Conservation (phyloP, 352 stramenopile species). For the Hyphochytrium catenoides region DNA sequence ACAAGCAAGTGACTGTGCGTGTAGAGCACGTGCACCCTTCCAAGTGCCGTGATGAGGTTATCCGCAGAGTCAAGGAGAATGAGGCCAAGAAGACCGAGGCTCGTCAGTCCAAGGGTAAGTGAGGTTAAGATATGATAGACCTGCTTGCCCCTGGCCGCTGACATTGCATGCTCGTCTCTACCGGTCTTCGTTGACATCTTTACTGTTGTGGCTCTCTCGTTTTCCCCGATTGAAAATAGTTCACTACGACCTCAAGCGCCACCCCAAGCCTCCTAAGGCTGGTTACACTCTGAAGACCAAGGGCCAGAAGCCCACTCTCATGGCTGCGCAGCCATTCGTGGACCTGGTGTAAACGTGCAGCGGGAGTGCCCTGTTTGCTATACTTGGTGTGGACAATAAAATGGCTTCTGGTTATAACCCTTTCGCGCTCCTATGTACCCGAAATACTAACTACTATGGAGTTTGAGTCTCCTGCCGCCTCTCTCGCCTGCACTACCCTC, state of each 20-base stretch:
- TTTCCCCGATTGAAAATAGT: slow-evolving; percentile 11
- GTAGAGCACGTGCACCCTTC: slow-evolving; percentile 97
- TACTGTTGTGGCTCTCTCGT: slow-evolving; percentile 13
- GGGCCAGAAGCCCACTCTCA: slow-evolving; percentile 73
- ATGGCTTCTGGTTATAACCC: too few relatives aligned
- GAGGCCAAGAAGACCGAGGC: slow-evolving; percentile 92
- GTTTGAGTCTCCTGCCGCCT: too few relatives aligned
- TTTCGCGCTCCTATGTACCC: too few relatives aligned
- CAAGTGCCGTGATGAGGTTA: slow-evolving; percentile 95
- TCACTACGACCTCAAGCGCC: slow-evolving; percentile 80
- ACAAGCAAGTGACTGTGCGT: slow-evolving; percentile 99
- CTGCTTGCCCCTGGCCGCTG: too few relatives aligned
- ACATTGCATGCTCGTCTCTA: not conserved
- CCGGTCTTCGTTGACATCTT: slow-evolving; percentile 7
- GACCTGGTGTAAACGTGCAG: slow-evolving; percentile 84
- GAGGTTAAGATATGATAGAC: too few relatives aligned
- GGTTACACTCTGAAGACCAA: slow-evolving; percentile 81
- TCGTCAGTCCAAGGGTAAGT: slow-evolving; percentile 49
- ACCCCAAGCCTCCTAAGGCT: slow-evolving; percentile 75
- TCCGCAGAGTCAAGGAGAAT: slow-evolving; percentile 92
- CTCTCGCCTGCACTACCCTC: too few relatives aligned
- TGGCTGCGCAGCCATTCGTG: slow-evolving; percentile 92
- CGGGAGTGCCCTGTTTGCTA: slow-evolving; percentile 1
- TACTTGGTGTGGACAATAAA: too few relatives aligned
- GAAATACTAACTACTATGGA: too few relatives aligned